Evolutionary conservation across 78 protist species (phyloP).

Genomic region (Dictyostelium capitatum): DNA sequence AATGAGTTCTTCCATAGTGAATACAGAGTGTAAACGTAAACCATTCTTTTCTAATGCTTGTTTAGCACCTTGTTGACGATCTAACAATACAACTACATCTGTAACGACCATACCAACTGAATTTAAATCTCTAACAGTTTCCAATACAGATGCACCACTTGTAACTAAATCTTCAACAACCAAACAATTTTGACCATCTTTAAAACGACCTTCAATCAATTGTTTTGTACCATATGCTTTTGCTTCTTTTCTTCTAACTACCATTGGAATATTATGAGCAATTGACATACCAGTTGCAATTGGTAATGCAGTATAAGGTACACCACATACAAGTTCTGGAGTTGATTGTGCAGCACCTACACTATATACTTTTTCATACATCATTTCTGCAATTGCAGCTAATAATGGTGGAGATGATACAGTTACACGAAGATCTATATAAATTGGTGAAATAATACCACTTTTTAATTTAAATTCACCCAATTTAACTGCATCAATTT

Average conservation of each 20-base stretch:
- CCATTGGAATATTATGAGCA: slow-evolving; percentile 81
- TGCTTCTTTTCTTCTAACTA: slow-evolving; percentile 89
- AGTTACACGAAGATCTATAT: slow-evolving; percentile 87
- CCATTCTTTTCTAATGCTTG: slow-evolving; percentile 63
- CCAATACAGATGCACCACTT: slow-evolving; percentile 86
- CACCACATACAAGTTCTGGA: slow-evolving; percentile 84
- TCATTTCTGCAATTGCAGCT: slow-evolving; percentile 63
- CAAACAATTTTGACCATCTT: slow-evolving; percentile 82
- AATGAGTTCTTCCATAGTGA: slow-evolving; percentile 70
- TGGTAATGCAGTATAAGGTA: slow-evolving; percentile 93
- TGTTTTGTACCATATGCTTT: slow-evolving; percentile 92
- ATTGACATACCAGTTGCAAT: slow-evolving; percentile 90
- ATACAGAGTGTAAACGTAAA: slow-evolving; percentile 57
- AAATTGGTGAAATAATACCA: slow-evolving; percentile 90
- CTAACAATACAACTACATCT: slow-evolving; percentile 89
- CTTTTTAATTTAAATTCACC: slow-evolving; percentile 90
- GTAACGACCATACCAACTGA: slow-evolving; percentile 73
- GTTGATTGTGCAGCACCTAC: not conserved
- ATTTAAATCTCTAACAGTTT: slow-evolving; percentile 82
- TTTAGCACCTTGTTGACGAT: slow-evolving; percentile 90
- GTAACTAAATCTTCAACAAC: slow-evolving; percentile 93
- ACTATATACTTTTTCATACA: slow-evolving; percentile 57
- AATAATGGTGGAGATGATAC: slow-evolving; percentile 85
- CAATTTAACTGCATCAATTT: slow-evolving; percentile 79
- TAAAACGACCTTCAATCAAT: slow-evolving; percentile 88